A percentile compares a stretch with the other conserved stretches of the same genome.
phyloP scores from a whole-genome alignment of 495 filamentous ascomycete genomes.

The Pyrenula massariospora region DNA sequence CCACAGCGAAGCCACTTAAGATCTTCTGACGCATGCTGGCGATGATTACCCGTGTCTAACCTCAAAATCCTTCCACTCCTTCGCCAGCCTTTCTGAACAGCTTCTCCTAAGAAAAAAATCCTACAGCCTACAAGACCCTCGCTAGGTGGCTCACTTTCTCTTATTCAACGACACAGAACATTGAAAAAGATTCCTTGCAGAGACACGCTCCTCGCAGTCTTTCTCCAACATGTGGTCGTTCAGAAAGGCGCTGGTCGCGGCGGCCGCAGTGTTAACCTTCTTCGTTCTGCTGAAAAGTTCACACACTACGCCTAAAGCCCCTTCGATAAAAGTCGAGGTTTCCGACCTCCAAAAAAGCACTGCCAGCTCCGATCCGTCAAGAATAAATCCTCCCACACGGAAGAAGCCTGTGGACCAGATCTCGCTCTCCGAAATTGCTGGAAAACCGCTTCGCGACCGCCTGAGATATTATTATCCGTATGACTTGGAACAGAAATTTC shows the following conservation, averaged over 20 bases:
- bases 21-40: too few relatives aligned
- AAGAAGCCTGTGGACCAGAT: conserved; percentile 26
- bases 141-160: too few relatives aligned
- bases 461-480: conserved; percentile 91
- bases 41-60: background rate
- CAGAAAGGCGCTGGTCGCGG: conserved; percentile 57
- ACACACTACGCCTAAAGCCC: conserved; percentile 25
- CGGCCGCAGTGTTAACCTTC: conserved; percentile 54
- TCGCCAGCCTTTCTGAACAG: background rate
- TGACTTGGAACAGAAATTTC: conserved; percentile 75
- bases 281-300: conserved; percentile 60
- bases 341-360: conserved; percentile 4
- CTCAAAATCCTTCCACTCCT: background rate
- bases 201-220: too few relatives aligned
- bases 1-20: too few relatives aligned
- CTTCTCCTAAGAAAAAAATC: too few relatives aligned
- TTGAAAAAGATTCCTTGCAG: too few relatives aligned
- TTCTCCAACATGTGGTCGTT: conserved; percentile 58
- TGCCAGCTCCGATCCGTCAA: conserved; percentile 8
- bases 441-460: conserved; percentile 65
- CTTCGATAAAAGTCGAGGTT: conserved; percentile 12
- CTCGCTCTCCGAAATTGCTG: conserved; percentile 37
- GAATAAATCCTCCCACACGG: conserved; percentile 26
- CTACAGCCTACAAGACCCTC: too few relatives aligned
- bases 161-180: too few relatives aligned